Evolutionary conservation across 257 asterid genomes (phyloP).

Genomic region (Solanum ossicruentum): DNA sequence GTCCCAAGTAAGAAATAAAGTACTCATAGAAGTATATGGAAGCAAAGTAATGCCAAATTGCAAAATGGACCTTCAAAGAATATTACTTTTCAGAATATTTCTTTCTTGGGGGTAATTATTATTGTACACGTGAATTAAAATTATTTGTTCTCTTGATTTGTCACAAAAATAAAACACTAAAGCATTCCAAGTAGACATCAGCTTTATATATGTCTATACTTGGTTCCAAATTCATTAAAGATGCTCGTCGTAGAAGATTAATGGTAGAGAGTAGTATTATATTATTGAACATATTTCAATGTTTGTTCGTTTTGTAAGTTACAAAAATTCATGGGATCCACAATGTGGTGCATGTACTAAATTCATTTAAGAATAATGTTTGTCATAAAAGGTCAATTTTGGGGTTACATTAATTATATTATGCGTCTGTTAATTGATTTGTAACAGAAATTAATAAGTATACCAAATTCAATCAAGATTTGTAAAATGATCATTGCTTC

Average conservation of each 20-base stretch:
- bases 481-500: background rate
- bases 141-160: background rate
- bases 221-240: background rate
- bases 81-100: background rate
- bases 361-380: background rate
- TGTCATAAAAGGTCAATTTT: background rate
- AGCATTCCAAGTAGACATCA: background rate
- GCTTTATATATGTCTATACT: background rate
- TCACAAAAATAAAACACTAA: background rate
- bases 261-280: background rate
- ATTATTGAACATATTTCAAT: background rate
- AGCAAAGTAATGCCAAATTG: background rate
- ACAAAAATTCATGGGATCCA: background rate
- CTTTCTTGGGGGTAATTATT: background rate
- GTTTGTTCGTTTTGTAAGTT: background rate
- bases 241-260: background rate
- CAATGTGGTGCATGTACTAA: background rate
- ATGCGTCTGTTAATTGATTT: background rate
- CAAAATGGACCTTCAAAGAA: background rate
- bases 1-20: background rate
- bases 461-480: background rate
- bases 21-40: background rate
- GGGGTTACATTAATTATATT: background rate
- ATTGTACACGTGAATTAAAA: background rate
- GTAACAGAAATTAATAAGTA: background rate